Evolutionary conservation across 2,329 filamentous ascomycete genomes (phyloP).

Genomic region (Sporothrix variecibatus): DNA sequence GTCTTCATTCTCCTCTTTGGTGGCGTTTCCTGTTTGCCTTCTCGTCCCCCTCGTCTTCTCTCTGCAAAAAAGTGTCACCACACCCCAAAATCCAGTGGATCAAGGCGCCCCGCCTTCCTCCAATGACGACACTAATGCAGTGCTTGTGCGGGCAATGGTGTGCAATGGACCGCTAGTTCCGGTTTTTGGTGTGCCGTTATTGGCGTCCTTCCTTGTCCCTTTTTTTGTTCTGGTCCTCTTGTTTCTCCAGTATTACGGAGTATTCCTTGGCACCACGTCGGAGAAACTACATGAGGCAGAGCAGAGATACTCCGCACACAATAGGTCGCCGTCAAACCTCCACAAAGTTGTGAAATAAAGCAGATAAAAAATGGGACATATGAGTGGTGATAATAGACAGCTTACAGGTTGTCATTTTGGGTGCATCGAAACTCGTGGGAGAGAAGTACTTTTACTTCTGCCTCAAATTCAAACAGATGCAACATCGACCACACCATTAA

Average conservation of each 20-base stretch:
- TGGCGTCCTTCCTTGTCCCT: neutral
- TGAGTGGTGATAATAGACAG: neutral
- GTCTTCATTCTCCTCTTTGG: neutral
- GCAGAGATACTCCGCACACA: conserved; percentile 2
- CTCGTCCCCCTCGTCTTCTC: neutral
- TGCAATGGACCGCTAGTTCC: conserved; percentile 6
- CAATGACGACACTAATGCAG: conserved; percentile 17
- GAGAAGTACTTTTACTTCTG: neutral
- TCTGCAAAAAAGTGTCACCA: conserved; percentile 14
- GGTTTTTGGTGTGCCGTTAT: neutral
- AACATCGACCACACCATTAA: neutral
- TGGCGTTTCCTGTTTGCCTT: neutral
- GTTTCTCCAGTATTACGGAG: conserved; percentile 5
- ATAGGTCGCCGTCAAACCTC: neutral
- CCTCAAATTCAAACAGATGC: neutral
- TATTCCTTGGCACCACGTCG: neutral
- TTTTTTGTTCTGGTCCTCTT: neutral
- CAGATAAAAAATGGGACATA: neutral
- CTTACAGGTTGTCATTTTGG: neutral
- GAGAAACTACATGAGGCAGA: conserved; percentile 1
- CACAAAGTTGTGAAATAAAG: neutral
- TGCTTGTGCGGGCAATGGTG: neutral
- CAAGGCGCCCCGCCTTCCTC: neutral
- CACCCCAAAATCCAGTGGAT: conserved; percentile 15
- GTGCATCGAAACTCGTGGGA: neutral